These are phyloP conservation scores for Amoebophrya sp. DNA, from an alignment of 169 alveolate genomes.

Conservation along the genomic window DNA sequence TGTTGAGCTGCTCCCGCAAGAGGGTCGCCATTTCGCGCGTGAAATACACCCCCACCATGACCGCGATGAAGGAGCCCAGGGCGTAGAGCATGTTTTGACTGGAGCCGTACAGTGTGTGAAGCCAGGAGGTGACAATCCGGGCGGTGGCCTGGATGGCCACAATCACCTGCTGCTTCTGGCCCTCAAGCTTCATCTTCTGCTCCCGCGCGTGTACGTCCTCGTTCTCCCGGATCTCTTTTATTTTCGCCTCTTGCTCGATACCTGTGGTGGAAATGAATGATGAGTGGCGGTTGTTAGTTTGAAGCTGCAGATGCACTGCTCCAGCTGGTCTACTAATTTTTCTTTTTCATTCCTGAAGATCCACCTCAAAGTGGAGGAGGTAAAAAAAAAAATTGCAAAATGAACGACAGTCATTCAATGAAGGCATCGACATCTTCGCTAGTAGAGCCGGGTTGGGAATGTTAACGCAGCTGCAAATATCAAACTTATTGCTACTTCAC, in stretches of 20 bases:
- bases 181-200: conserved; percentile 24
- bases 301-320: no score
- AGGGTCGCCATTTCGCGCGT: conserved; percentile 49
- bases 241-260: conserved; percentile 19
- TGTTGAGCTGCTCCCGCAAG: conserved; percentile 53
- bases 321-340: no score
- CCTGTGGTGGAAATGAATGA: not conserved
- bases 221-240: not conserved
- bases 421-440: no score
- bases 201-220: conserved; percentile 25
- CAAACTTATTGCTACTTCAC: no score
- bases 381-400: no score
- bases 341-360: no score
- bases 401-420: no score
- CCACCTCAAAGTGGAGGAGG: no score
- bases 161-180: conserved; percentile 14
- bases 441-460: no score
- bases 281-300: no score
- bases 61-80: not conserved
- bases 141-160: conserved; percentile 25
- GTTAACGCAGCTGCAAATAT: no score
- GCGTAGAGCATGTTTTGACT: not conserved
- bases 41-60: not conserved
- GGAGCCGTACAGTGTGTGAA: not conserved
- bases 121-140: conserved; percentile 16